Evolutionary conservation across 371 early-diverging fungal species (phyloP).

Genomic region (Mucor racemosus): DNA sequence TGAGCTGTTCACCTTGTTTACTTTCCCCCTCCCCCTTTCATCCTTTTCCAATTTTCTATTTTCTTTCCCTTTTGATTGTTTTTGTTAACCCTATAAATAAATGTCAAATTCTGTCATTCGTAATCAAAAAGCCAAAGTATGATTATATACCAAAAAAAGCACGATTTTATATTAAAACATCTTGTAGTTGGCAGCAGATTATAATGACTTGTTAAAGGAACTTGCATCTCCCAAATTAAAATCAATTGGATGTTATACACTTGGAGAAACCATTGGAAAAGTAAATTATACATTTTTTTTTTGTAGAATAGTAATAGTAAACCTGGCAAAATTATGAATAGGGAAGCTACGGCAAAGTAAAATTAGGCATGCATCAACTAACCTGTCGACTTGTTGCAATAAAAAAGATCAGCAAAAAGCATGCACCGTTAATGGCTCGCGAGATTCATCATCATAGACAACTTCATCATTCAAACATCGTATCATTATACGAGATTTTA

Average conservation of each 20-base stretch:
- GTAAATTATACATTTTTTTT: slow-evolving; percentile 5
- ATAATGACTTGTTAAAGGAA: slow-evolving; percentile 54
- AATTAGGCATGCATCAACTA: slow-evolving; percentile 69
- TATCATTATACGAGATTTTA: slow-evolving; percentile 85
- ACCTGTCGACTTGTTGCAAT: slow-evolving; percentile 85
- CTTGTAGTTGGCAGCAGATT: slow-evolving; percentile 51
- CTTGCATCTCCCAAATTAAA: slow-evolving; percentile 48
- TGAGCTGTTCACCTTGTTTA: slow-evolving; percentile 9
- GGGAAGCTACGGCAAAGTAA: slow-evolving; percentile 85
- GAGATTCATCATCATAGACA: slow-evolving; percentile 88
- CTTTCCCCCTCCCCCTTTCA: slow-evolving; percentile 3
- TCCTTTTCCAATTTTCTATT: not conserved
- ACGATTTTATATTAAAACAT: not conserved
- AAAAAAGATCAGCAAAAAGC: slow-evolving; percentile 85
- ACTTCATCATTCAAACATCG: slow-evolving; percentile 82
- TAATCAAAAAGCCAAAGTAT: slow-evolving; percentile 38
- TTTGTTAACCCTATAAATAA: not conserved
- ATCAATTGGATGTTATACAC: slow-evolving; percentile 52
- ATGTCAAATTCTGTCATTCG: slow-evolving; percentile 20
- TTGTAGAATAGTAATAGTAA: too few species aligned
- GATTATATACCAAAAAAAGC: not conserved
- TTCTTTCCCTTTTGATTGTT: not conserved
- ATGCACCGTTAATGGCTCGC: slow-evolving; percentile 74
- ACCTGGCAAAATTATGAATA: not conserved
- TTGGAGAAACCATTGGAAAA: slow-evolving; percentile 51